These are phyloP conservation scores for Apiotrichum porosum DNA, from an alignment of 1,284 basidiomycete genomes.

Conservation along the genomic window DNA sequence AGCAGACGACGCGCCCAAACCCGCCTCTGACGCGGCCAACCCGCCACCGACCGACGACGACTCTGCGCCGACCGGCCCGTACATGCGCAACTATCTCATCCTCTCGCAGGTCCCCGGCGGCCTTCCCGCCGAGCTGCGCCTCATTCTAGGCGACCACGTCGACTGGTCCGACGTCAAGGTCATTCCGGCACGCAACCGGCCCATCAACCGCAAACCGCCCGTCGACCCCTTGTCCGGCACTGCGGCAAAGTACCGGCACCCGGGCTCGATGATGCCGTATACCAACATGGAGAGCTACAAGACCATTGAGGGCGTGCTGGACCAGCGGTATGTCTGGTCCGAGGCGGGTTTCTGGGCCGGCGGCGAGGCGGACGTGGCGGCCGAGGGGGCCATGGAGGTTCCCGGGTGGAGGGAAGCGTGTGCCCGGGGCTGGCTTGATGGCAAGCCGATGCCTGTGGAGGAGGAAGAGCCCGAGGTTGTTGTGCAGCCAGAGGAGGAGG, in stretches of 20 bases:
- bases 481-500: constrained; percentile 7
- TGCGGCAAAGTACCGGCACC: constrained; percentile 51
- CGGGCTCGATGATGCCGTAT: constrained; percentile 49
- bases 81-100: constrained; percentile 48
- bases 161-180: constrained; percentile 48
- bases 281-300: constrained; percentile 46
- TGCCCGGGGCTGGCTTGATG: constrained; percentile 32
- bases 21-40: too few relatives aligned
- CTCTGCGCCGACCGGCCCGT: constrained; percentile 23
- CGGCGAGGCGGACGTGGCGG: constrained; percentile 34
- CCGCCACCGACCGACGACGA: neutral
- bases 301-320: constrained; percentile 37
- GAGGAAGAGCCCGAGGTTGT: constrained; percentile 9
- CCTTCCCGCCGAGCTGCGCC: constrained; percentile 46
- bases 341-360: constrained; percentile 35
- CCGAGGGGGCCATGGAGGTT: constrained; percentile 33
- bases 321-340: constrained; percentile 32
- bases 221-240: constrained; percentile 52
- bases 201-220: constrained; percentile 39
- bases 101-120: constrained; percentile 47
- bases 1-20: too few relatives aligned
- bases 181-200: constrained; percentile 47
- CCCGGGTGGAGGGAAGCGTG: constrained; percentile 35
- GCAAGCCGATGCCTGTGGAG: constrained; percentile 15
- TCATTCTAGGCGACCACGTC: constrained; percentile 51